These are phyloP conservation scores for Halenospora varia DNA, from an alignment of 495 filamentous ascomycete genomes.

Conservation along the genomic window DNA sequence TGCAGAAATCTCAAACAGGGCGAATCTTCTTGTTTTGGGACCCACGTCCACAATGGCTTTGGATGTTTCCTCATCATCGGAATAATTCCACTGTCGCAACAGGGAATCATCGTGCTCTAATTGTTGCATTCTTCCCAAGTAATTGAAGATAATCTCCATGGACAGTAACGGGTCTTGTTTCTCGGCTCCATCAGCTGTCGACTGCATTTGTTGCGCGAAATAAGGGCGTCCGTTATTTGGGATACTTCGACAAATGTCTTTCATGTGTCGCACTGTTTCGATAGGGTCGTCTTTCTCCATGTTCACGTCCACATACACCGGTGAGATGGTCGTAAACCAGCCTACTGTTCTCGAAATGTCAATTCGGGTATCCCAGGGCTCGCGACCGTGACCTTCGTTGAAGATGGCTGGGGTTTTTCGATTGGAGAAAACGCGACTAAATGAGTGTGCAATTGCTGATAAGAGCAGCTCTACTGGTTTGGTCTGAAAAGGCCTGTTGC, in stretches of 20 bases:
- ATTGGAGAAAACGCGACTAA: conserved; percentile 34
- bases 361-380: conserved; percentile 44
- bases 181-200: background rate
- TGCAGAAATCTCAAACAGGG: conserved; percentile 27
- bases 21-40: conserved; percentile 30
- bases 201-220: conserved; percentile 35
- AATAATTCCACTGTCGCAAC: conserved; percentile 22
- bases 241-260: conserved; percentile 40
- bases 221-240: conserved; percentile 39
- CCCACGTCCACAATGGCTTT: conserved; percentile 36
- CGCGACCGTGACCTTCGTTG: conserved; percentile 55
- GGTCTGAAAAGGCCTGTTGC: conserved; percentile 42
- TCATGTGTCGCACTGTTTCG: conserved; percentile 32
- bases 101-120: conserved; percentile 30
- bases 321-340: conserved; percentile 57
- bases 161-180: conserved; percentile 8
- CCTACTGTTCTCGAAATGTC: conserved; percentile 57
- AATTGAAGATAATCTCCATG: conserved; percentile 35
- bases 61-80: conserved; percentile 6
- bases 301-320: conserved; percentile 28
- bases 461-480: conserved; percentile 51
- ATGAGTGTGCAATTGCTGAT: conserved; percentile 48
- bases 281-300: conserved; percentile 9
- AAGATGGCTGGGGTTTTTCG: conserved; percentile 20
- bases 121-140: conserved; percentile 40